Percentiles rank a stretch among this genome's conserved stretches.
Conservation (phyloP, 495 filamentous ascomycete species). For the Trichoderma virens region DNA sequence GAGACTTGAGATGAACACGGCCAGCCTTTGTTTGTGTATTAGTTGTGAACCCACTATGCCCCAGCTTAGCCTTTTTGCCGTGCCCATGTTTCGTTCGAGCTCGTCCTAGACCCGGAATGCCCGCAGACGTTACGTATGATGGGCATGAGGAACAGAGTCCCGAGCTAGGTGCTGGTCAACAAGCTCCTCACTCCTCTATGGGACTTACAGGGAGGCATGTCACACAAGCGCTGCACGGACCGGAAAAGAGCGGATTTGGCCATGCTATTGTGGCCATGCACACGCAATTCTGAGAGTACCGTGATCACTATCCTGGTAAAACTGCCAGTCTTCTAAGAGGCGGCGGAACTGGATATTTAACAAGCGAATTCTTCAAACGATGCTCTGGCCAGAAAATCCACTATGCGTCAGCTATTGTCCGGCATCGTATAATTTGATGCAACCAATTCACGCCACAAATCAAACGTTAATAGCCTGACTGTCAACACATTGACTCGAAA, state of each 20-base stretch:
- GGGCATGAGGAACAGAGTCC: neutral
- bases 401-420: too few species aligned
- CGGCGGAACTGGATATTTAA: too few species aligned
- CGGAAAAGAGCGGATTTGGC: neutral
- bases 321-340: neutral
- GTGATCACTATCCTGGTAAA: neutral
- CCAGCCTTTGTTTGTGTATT: neutral
- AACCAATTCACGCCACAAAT: too few species aligned
- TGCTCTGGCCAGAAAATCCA: neutral
- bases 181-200: neutral
- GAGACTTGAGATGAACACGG: neutral
- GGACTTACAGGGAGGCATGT: neutral
- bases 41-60: neutral
- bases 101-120: neutral
- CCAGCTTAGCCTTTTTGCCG: slow-evolving; percentile 2
- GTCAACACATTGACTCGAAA: too few species aligned
- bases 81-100: neutral
- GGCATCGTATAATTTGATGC: too few species aligned
- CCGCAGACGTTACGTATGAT: neutral
- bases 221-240: neutral
- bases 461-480: too few species aligned
- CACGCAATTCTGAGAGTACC: too few species aligned
- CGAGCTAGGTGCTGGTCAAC: neutral
- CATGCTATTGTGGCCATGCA: neutral
- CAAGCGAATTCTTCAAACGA: neutral